Conservation (phyloP, 345 rosid species). For the Citropsis articulata region DNA sequence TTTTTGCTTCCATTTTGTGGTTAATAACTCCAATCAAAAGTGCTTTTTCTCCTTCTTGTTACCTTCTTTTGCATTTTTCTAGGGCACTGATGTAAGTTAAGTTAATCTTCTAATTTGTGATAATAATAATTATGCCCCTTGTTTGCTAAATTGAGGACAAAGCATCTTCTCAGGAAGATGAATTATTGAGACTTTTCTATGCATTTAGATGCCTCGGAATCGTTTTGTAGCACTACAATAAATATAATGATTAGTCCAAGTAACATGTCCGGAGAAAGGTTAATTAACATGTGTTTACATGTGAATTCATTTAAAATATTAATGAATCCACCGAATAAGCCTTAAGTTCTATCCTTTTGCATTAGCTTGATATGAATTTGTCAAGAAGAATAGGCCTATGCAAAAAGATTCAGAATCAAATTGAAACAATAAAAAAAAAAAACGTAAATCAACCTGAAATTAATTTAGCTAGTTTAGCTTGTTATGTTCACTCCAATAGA, state of each 20-base stretch:
- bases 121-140: conserved; percentile 15
- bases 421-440: no score
- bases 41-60: neutral
- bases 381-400: neutral
- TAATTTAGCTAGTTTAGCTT: no score
- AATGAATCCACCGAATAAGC: neutral
- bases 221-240: neutral
- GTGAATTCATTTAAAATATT: neutral
- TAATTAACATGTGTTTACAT: no score
- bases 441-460: no score
- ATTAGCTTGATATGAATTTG: neutral
- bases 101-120: conserved; percentile 28
- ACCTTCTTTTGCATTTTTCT: neutral
- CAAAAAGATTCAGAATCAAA: no score
- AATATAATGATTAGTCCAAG: neutral
- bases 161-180: neutral
- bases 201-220: neutral
- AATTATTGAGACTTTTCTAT: neutral
- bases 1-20: neutral
- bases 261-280: neutral
- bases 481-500: no score
- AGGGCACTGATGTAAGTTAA: conserved; percentile 32
- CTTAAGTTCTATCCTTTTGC: neutral
- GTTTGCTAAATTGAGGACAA: conserved; percentile 18
- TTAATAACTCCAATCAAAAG: conserved; percentile 40